Evolutionary conservation across 192 early-diverging fungal genomes (phyloP), one percentile per base, ranked within the genome.

Genomic region (Entomortierella beljakovae): DNA sequence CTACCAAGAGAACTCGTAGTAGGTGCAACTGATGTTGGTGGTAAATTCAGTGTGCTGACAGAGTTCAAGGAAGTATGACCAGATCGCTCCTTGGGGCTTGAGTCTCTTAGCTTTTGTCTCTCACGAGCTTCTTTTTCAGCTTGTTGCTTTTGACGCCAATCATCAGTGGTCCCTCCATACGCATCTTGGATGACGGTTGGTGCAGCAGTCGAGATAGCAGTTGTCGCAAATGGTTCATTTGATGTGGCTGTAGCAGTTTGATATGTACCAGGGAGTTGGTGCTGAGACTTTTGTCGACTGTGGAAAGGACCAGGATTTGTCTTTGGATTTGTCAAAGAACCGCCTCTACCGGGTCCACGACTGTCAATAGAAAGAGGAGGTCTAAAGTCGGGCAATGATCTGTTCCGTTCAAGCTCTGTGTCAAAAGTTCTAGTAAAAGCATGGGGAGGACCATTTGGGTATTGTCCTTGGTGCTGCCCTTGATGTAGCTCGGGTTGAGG

Each of bases 71-170:
- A 79, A 1, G 25, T 37, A 37, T 79, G 74, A 4, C 66, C 66
- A 20, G 60, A 16, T 3, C 60, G 66, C 7, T 64, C 67, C 0
- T 26, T 61, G 0, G 67, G 74, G 29, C 56, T 59, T 0, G 49
- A 52, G 6, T 79, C 74, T 23, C 53, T 69, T 31, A 79, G 54
- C 8, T 77, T 51, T 31, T 50, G 35, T 37, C 71, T 34, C n/a
- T 75, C 64, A 22, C n/a, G 13, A 9, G 64, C 71, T 23, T 74
- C 63, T 23, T 61, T 65, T 32, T 74, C 64, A 6, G 57, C 64
- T 20, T 76, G 65, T 22, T 68, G 65, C n/a, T 42, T 50, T 26
- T 69, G 67, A 20, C 75, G 66, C 75, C 75, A 79, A 32, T 79
- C 75, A 25, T 79, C 67, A 6, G 55, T 64, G 3, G 67, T 79